Base-by-base conservation (phyloP, 805 yeast genomes). In the Metschnikowia gelsemii region DNA sequence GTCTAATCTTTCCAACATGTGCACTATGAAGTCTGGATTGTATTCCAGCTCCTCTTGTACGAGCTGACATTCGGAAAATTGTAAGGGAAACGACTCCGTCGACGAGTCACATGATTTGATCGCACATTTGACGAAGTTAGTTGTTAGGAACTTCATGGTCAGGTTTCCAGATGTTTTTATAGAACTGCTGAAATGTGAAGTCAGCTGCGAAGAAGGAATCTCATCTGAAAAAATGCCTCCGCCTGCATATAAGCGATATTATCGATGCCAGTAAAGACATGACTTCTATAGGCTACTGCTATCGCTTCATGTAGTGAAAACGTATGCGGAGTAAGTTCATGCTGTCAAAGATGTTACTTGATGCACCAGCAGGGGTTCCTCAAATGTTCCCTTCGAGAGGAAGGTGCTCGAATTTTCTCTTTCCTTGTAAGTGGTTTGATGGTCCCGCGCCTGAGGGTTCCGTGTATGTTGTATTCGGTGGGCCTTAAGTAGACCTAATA, bases 41-140 rank as follows among this genome's bases (percentile, higher is more conserved):
- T 78, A 88, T 16, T 91, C 97, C 48, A 78, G 80, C 57, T 81
- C 90, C 56, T 86, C 86, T 56, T 81, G 84, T 12, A 77, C 84
- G 25, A 93, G 68, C 52, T 83, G 76, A 54, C 93, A 84, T 17
- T 79, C 76, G 42, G 73, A 62, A 59, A 75, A 91, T 46, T 73
- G 72, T 42, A 93, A 73, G 2, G 99, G 99, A 59, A 89, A 93
- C 14, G 95, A 79, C 5, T 80, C 78, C 11, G 78, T 76, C 5
- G 91, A 76, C 11, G 80, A 67, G 32, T 83, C 88, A 59, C 99
- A 93, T 2, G 80, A 56, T 57, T 84, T 82, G 47, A 88, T 85
- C 0, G 98, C 89, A 65, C 99, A 93, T 61, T 84, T 88, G 48
- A 93, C 95, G 64, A 93, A 93, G 64, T 93, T 93, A 9, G 97